Conservation (phyloP, 176 grass and related monocot genomes). For the Leersia perrieri region DNA sequence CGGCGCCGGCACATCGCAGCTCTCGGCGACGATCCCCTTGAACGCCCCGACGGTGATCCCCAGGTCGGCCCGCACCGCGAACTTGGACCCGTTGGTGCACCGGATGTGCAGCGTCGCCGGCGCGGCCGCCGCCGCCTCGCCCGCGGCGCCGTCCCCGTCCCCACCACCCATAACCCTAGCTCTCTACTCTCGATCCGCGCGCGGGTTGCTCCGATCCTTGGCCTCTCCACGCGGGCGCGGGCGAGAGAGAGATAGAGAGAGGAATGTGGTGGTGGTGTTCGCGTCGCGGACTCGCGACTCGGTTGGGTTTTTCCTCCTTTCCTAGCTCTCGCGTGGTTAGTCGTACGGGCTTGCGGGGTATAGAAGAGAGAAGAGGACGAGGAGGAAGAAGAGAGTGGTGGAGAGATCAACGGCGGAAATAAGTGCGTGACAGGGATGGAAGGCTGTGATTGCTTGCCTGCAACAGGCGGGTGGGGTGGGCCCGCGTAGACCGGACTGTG, state of each 20-base stretch:
- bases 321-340: not conserved
- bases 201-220: slow-evolving; percentile 13
- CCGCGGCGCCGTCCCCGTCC: slow-evolving; percentile 1
- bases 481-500: slow-evolving; percentile 16
- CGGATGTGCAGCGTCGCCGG: slow-evolving; percentile 56
- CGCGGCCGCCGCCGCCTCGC: not conserved
- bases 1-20: slow-evolving; percentile 57
- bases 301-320: not conserved
- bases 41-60: slow-evolving; percentile 44
- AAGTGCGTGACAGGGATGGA: not conserved
- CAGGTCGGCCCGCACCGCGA: slow-evolving; percentile 50
- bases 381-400: not conserved
- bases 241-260: not conserved
- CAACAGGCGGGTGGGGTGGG: not conserved
- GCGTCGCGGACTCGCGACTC: not conserved
- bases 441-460: slow-evolving; percentile 5
- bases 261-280: not conserved
- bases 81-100: slow-evolving; percentile 59
- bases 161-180: slow-evolving; percentile 50
- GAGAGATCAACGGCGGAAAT: not conserved
- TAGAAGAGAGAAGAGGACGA: slow-evolving; percentile 23
- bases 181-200: slow-evolving; percentile 29
- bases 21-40: slow-evolving; percentile 52
- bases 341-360: slow-evolving; percentile 26
- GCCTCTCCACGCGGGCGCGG: not conserved